Conservation (phyloP, 495 filamentous ascomycete genomes). For the Aeminium ludgeri region DNA sequence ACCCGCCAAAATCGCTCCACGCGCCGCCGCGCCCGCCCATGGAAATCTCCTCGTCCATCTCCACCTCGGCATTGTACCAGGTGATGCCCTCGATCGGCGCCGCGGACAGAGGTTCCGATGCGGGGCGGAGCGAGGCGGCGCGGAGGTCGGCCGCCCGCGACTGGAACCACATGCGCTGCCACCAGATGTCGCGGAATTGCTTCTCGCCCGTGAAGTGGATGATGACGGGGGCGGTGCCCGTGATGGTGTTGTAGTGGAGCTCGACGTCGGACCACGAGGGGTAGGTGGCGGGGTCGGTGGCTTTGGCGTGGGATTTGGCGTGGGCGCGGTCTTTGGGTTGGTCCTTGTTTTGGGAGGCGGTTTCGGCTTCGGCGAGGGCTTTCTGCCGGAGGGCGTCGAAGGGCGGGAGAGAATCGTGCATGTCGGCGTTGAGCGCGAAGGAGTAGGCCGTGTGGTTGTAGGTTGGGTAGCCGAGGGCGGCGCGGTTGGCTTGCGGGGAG, state of each 20-base stretch:
- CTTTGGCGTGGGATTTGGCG: neutral
- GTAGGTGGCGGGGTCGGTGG: neutral
- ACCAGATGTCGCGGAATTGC: slow-evolving; percentile 4
- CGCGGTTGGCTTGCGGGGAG: neutral
- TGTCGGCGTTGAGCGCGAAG: slow-evolving; percentile 1
- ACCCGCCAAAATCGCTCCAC: slow-evolving; percentile 4
- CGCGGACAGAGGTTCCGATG: neutral
- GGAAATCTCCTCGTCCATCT: neutral
- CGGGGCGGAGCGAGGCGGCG: neutral
- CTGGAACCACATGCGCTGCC: slow-evolving; percentile 10
- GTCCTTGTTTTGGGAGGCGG: no score
- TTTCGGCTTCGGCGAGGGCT: neutral
- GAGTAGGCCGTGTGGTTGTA: neutral
- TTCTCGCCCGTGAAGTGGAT: slow-evolving; percentile 11
- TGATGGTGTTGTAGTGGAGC: slow-evolving; percentile 5
- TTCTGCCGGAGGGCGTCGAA: neutral
- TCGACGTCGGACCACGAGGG: slow-evolving; percentile 5
- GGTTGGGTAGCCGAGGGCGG: neutral
- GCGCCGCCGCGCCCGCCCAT: neutral
- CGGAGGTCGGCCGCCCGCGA: neutral
- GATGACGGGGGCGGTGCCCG: slow-evolving; percentile 1
- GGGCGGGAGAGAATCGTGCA: slow-evolving; percentile 4
- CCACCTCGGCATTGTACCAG: slow-evolving; percentile 2
- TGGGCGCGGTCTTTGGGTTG: neutral
- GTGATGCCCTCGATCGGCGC: neutral